These are phyloP conservation scores for Trichomonascaceae sp. DNA, from an alignment of 1,139 yeast species.

Conservation along the genomic window DNA sequence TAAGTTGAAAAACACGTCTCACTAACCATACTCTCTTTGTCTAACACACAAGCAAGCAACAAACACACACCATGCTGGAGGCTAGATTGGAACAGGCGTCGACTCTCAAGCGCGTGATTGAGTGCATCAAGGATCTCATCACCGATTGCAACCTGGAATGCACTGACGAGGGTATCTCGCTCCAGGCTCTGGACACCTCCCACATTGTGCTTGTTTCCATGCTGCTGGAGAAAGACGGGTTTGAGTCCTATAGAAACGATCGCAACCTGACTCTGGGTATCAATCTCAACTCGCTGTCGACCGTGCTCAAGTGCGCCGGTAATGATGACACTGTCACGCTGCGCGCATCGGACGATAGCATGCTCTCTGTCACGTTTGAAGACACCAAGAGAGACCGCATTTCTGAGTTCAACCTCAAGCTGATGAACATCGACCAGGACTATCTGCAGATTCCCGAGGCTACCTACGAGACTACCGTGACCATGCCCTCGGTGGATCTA, in stretches of 20 bases:
- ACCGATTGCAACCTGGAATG: slow-evolving; percentile 94
- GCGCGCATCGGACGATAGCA: slow-evolving; percentile 82
- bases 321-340: slow-evolving; percentile 79
- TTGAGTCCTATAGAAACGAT: slow-evolving; percentile 89
- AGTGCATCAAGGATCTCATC: slow-evolving; percentile 86
- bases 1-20: no score
- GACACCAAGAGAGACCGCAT: slow-evolving; percentile 84
- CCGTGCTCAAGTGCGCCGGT: slow-evolving; percentile 84
- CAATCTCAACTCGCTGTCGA: slow-evolving; percentile 73
- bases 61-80: slow-evolving; percentile 57
- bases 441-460: slow-evolving; percentile 88
- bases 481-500: slow-evolving; percentile 81
- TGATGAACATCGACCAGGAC: slow-evolving; percentile 95
- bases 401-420: slow-evolving; percentile 80
- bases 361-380: slow-evolving; percentile 72
- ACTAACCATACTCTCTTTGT: no score
- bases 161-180: slow-evolving; percentile 85
- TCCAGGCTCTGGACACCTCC: slow-evolving; percentile 96
- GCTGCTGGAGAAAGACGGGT: slow-evolving; percentile 82
- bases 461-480: slow-evolving; percentile 77
- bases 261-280: slow-evolving; percentile 86
- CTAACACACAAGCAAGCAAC: slow-evolving; percentile 1
- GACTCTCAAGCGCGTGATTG: slow-evolving; percentile 71
- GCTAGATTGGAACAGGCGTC: slow-evolving; percentile 93
- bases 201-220: slow-evolving; percentile 87